Conservation (phyloP, 352 stramenopile genomes). For the Hyaloperonospora arabidopsidis region DNA sequence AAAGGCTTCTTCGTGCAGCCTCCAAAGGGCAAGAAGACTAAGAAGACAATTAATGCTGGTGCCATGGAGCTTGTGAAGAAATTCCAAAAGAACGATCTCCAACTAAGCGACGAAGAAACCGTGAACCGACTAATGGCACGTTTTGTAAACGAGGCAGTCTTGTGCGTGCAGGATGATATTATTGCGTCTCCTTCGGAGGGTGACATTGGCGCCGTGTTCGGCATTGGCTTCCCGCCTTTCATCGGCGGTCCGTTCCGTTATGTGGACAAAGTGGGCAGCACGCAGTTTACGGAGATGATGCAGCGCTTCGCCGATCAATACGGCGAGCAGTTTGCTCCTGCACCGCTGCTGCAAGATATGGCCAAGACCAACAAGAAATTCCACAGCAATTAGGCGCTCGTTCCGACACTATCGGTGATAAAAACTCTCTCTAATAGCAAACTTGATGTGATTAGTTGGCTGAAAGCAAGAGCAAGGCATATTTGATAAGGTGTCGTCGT, state of each 20-base stretch:
- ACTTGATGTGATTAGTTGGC: too few species aligned
- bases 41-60: constrained; percentile 86
- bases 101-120: constrained; percentile 76
- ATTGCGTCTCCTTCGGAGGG: constrained; percentile 94
- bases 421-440: too few species aligned
- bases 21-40: constrained; percentile 82
- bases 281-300: constrained; percentile 95
- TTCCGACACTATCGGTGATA: too few species aligned
- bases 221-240: constrained; percentile 97
- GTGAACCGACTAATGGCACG: constrained; percentile 92
- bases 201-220: constrained; percentile 98
- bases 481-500: constrained; percentile 1
- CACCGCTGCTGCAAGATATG: constrained; percentile 94
- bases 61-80: constrained; percentile 75
- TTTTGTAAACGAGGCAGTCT: constrained; percentile 96
- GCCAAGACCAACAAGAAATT: constrained; percentile 97
- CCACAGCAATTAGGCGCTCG: constrained; percentile 61
- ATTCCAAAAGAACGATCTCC: constrained; percentile 67
- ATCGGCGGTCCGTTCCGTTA: constrained; percentile 95
- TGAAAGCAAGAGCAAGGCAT: constrained; percentile 21
- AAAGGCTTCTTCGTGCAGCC: constrained; percentile 98
- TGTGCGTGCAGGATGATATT: constrained; percentile 96
- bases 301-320: constrained; percentile 92
- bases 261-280: constrained; percentile 86
- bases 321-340: constrained; percentile 93